Evolutionary conservation across 2,329 filamentous ascomycete species (phyloP).

Genomic region (Fusarium sp.): DNA sequence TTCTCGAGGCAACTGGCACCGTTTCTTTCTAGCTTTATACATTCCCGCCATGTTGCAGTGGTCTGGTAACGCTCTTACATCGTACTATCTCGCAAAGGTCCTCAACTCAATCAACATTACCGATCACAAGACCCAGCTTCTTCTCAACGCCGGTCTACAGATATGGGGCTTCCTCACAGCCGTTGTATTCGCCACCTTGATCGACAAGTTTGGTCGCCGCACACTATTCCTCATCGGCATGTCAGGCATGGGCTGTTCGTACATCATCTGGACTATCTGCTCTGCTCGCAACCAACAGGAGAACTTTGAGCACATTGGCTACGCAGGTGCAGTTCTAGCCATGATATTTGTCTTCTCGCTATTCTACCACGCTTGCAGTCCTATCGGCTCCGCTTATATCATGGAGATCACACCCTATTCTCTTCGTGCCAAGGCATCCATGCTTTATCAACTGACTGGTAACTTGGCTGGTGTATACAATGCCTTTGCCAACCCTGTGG

Average conservation of each 20-base stretch:
- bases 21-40: slow-evolving; percentile 49
- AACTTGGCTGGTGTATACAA: slow-evolving; percentile 54
- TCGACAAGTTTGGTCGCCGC: slow-evolving; percentile 58
- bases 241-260: slow-evolving; percentile 54
- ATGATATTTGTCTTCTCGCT: slow-evolving; percentile 47
- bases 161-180: slow-evolving; percentile 57
- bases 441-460: slow-evolving; percentile 49
- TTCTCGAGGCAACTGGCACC: slow-evolving; percentile 49
- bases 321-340: slow-evolving; percentile 61
- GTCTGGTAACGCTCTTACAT: slow-evolving; percentile 51
- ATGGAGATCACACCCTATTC: slow-evolving; percentile 59
- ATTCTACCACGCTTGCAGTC: slow-evolving; percentile 54
- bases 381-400: slow-evolving; percentile 60
- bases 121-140: slow-evolving; percentile 48
- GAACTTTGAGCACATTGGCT: slow-evolving; percentile 44
- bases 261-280: slow-evolving; percentile 57
- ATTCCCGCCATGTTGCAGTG: slow-evolving; percentile 52
- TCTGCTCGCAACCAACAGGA: slow-evolving; percentile 53
- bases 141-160: slow-evolving; percentile 49
- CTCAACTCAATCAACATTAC: slow-evolving; percentile 58
- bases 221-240: slow-evolving; percentile 56
- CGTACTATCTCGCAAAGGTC: slow-evolving; percentile 58
- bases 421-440: slow-evolving; percentile 49
- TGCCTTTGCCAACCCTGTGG: slow-evolving; percentile 60
- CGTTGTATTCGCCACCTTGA: slow-evolving; percentile 52